Evolutionary conservation across 345 rosid genomes (phyloP).

Genomic region (Gossypium rotundifolium): DNA sequence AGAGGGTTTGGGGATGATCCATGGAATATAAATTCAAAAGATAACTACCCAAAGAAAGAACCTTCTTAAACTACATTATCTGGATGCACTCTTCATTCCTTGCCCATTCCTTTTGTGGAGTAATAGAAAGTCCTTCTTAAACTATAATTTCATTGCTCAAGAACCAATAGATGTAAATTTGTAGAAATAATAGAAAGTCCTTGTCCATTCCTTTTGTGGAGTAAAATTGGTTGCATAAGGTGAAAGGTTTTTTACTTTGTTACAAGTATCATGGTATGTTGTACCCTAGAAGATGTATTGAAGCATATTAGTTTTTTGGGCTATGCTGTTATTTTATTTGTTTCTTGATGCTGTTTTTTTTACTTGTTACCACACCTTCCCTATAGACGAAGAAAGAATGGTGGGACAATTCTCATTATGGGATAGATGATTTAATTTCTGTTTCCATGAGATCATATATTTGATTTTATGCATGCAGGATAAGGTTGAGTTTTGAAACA

Average conservation of each 20-base stretch:
- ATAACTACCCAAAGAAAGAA: neutral
- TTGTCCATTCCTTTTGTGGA: neutral
- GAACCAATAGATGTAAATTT: neutral
- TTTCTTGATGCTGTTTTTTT: neutral
- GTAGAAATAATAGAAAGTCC: neutral
- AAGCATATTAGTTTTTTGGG: neutral
- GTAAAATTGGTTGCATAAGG: neutral
- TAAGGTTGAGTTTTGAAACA: conserved; percentile 8
- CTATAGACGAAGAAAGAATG: neutral
- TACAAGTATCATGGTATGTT: neutral
- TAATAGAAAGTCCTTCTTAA: too few species aligned
- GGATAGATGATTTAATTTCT: neutral
- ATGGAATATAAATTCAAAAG: neutral
- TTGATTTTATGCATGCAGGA: conserved; percentile 17
- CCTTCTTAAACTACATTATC: neutral
- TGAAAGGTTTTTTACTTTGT: neutral
- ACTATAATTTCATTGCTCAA: neutral
- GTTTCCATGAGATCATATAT: neutral
- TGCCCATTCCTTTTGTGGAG: too few species aligned
- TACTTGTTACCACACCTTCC: neutral
- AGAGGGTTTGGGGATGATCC: neutral
- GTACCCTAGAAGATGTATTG: neutral
- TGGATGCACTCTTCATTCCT: neutral
- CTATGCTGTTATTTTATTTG: neutral
- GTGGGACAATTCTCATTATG: neutral